Percentiles rank a stretch among this genome's conserved stretches.
These are phyloP conservation scores for Synchytrium microbalum DNA, from an alignment of 371 early-diverging fungal species.

Conservation along the genomic window DNA sequence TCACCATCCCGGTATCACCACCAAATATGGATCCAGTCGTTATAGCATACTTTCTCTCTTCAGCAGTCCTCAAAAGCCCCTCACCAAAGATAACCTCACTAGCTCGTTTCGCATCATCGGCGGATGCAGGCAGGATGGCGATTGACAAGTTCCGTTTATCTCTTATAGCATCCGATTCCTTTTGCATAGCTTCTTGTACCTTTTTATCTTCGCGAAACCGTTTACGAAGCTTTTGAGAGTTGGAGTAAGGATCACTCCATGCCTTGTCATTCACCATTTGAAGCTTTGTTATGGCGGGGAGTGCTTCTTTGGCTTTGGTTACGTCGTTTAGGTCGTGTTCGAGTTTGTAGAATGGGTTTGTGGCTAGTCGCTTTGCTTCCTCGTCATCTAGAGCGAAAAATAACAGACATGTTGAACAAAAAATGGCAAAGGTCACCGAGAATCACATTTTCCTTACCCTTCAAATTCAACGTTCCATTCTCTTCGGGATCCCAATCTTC, in stretches of 20 bases:
- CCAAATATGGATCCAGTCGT: background rate
- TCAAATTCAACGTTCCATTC: conserved; percentile 52
- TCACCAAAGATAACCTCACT: background rate
- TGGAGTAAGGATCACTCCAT: conserved; percentile 71
- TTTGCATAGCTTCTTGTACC: conserved; percentile 31
- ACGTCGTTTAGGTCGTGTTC: conserved; percentile 58
- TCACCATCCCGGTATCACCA: background rate
- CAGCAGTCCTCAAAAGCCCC: background rate
- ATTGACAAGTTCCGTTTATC: conserved; percentile 53
- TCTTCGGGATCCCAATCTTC: conserved; percentile 71
- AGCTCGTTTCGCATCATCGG: conserved; percentile 23
- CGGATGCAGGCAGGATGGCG: conserved; percentile 42
- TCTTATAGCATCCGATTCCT: conserved; percentile 43
- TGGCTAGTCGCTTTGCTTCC: conserved; percentile 44
- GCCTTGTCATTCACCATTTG: conserved; percentile 45
- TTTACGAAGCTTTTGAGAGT: conserved; percentile 62
- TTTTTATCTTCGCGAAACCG: conserved; percentile 63
- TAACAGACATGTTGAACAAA: conserved; percentile 3
- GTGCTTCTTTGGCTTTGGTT: conserved; percentile 39
- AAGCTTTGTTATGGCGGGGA: conserved; percentile 50
- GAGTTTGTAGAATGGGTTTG: conserved; percentile 60
- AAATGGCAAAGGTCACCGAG: background rate
- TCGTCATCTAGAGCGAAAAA: conserved; percentile 39
- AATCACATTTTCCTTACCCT: conserved; percentile 21
- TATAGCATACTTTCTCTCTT: background rate